A percentile compares a stretch with the other conserved stretches of the same genome.
phyloP scores from a whole-genome alignment of 2,329 filamentous ascomycete species.

The Fusarium sp. region DNA sequence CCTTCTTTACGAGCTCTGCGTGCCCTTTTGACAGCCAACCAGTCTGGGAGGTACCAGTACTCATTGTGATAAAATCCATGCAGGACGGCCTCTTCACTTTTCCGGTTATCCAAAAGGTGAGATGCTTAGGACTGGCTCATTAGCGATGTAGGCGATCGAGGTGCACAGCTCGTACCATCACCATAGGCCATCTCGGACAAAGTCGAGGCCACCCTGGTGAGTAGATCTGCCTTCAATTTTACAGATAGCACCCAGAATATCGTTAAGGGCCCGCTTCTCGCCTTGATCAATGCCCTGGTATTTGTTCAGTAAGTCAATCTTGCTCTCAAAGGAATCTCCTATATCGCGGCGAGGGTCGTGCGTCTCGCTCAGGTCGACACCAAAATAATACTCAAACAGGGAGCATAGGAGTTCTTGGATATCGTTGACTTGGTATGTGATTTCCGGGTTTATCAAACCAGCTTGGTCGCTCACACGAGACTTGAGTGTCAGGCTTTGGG shows the following conservation, averaged over 20 bases:
- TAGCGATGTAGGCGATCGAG: not conserved
- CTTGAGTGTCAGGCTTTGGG: not conserved
- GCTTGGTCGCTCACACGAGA: not conserved
- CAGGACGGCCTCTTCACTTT: not conserved
- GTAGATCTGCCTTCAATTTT: not conserved
- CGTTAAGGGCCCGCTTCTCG: not conserved
- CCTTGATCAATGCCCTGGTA: not conserved
- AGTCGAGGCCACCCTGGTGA: not conserved
- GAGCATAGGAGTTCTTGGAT: too few relatives aligned
- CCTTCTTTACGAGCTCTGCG: too few relatives aligned
- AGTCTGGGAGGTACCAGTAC: too few relatives aligned
- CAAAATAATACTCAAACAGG: not conserved
- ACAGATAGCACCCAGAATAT: not conserved
- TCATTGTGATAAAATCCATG: not conserved
- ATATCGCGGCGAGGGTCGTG: not conserved
- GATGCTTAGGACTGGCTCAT: not conserved
- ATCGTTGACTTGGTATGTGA: not conserved
- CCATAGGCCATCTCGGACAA: not conserved
- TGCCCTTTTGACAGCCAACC: too few relatives aligned
- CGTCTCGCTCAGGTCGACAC: not conserved
- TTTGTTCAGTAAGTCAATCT: conserved; percentile 2
- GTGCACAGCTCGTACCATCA: conserved; percentile 6
- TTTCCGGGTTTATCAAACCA: not conserved
- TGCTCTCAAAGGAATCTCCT: not conserved
- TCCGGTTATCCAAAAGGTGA: not conserved